Evolutionary conservation across 768 basidiomycete genomes (phyloP).

Genomic region (Tubosaeta sp.): DNA sequence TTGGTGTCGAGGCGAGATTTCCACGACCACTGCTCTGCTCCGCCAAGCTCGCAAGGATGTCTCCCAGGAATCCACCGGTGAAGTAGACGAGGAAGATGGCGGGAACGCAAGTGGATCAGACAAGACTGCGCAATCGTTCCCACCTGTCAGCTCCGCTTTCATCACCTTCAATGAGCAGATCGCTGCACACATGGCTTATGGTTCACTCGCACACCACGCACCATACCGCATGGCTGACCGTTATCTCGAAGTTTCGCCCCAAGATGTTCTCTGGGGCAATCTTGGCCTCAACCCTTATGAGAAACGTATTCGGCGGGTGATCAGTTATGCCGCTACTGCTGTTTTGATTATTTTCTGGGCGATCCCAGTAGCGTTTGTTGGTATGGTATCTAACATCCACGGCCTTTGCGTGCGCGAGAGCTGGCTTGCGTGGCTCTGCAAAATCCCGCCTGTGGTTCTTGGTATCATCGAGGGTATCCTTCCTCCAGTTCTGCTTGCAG

Average conservation of each 20-base stretch:
- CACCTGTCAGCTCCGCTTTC: constrained; percentile 70
- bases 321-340: constrained; percentile 73
- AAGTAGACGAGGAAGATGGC: constrained; percentile 11
- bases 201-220: constrained; percentile 71
- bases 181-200: constrained; percentile 82
- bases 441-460: constrained; percentile 55
- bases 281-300: constrained; percentile 89
- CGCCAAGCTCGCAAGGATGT: constrained; percentile 42
- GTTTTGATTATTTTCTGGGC: constrained; percentile 87
- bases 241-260: constrained; percentile 79
- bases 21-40: constrained; percentile 46
- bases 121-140: constrained; percentile 38
- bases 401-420: constrained; percentile 55
- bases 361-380: constrained; percentile 83
- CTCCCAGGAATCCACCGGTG: constrained; percentile 20
- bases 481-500: constrained; percentile 80
- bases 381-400: constrained; percentile 77
- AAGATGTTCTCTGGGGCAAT: constrained; percentile 91
- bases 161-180: constrained; percentile 91
- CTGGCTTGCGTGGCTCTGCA: constrained; percentile 87
- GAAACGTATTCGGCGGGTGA: constrained; percentile 55
- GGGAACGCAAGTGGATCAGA: constrained; percentile 10
- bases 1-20: constrained; percentile 79
- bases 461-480: constrained; percentile 89
- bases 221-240: constrained; percentile 77